A percentile compares a stretch with the other conserved stretches of the same genome.
These are phyloP conservation scores for Botrytis fabae DNA, from an alignment of 2,329 filamentous ascomycete genomes.

Conservation along the genomic window DNA sequence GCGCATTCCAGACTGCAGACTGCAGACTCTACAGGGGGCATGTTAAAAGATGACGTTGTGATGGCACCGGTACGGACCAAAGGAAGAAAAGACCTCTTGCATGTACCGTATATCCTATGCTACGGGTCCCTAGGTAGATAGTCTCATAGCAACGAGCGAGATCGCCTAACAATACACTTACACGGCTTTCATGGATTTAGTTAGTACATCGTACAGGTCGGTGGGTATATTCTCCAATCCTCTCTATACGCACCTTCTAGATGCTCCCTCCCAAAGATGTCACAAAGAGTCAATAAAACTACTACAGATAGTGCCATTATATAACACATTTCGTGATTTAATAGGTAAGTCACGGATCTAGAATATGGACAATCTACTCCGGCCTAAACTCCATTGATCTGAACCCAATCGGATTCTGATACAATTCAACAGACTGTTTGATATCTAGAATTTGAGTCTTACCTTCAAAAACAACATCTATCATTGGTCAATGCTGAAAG, in stretches of 20 bases:
- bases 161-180: neutral
- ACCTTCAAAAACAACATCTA: neutral
- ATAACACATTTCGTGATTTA: neutral
- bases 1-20: neutral
- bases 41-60: neutral
- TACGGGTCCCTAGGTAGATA: neutral
- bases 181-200: neutral
- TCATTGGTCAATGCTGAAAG: neutral
- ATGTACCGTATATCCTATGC: too few relatives aligned
- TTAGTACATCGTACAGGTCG: neutral
- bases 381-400: neutral
- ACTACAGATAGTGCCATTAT: neutral
- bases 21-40: neutral
- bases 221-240: neutral
- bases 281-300: neutral
- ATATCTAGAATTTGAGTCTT: neutral
- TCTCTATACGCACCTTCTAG: neutral
- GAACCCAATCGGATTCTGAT: neutral
- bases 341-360: neutral
- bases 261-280: neutral
- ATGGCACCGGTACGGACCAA: neutral
- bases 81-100: neutral
- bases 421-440: neutral
- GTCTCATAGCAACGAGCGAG: neutral
- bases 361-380: neutral